A percentile compares a stretch with the other conserved stretches of the same genome.
These are phyloP conservation scores for Anthracocystis setariae DNA, from an alignment of 1,284 basidiomycete species.

Conservation along the genomic window DNA sequence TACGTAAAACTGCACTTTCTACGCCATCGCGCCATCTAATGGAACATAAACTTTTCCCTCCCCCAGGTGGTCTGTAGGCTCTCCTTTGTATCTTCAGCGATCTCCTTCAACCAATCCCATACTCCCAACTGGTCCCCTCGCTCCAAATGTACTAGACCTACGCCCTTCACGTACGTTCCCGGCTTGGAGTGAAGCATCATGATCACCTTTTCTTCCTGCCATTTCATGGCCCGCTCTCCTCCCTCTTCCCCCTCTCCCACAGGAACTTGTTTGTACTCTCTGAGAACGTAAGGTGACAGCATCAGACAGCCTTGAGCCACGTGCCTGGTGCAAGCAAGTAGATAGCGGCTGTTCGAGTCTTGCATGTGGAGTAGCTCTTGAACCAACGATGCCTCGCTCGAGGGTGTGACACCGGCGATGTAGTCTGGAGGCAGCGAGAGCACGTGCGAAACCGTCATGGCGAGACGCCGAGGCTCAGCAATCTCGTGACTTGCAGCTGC, in stretches of 20 bases:
- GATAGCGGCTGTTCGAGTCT: neutral
- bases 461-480: neutral
- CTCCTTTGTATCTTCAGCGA: slow-evolving; percentile 4
- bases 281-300: slow-evolving; percentile 3
- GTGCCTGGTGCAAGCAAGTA: neutral
- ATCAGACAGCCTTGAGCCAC: neutral
- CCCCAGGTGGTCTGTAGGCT: neutral
- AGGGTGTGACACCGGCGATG: neutral
- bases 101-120: slow-evolving; percentile 2
- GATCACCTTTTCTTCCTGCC: neutral
- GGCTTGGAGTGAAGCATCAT: slow-evolving; percentile 5
- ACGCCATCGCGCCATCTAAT: neutral
- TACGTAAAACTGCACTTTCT: too few species aligned
- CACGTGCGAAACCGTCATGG: neutral
- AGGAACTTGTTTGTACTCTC: neutral
- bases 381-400: neutral
- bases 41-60: neutral
- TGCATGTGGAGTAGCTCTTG: neutral
- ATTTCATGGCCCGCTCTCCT: neutral
- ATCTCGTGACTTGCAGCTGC: neutral
- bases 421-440: neutral
- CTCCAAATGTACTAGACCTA: slow-evolving; percentile 1
- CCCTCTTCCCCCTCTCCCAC: neutral
- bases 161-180: neutral
- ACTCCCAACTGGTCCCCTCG: neutral